Evolutionary conservation across 768 basidiomycete genomes (phyloP).

Genomic region (Tylopilus vinaceipallidus): DNA sequence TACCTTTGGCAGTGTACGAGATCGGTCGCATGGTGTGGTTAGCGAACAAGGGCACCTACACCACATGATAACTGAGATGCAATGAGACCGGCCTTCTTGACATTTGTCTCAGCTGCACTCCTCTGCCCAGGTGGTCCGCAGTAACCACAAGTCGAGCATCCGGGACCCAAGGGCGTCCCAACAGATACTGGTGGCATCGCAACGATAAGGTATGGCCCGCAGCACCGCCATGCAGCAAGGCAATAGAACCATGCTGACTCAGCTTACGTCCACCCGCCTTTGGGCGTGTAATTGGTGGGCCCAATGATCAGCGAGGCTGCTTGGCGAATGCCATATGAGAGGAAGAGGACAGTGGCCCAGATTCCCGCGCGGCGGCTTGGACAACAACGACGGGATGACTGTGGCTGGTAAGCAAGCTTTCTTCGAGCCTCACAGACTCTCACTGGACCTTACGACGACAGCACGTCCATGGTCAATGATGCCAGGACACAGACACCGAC

Average conservation of each 20-base stretch:
- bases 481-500: too few species aligned
- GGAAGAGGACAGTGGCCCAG: too few species aligned
- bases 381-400: too few species aligned
- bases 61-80: slow-evolving; percentile 53
- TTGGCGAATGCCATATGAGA: too few species aligned
- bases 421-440: too few species aligned
- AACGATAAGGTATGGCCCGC: neutral
- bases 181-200: slow-evolving; percentile 28
- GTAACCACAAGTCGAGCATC: slow-evolving; percentile 59
- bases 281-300: neutral
- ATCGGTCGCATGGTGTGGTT: neutral
- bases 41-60: slow-evolving; percentile 30
- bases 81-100: slow-evolving; percentile 47
- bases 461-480: too few species aligned
- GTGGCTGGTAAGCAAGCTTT: too few species aligned
- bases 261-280: too few species aligned
- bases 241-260: too few species aligned
- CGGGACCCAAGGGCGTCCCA: slow-evolving; percentile 25
- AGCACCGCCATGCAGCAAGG: neutral
- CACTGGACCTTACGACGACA: too few species aligned
- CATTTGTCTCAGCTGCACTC: slow-evolving; percentile 39
- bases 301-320: too few species aligned
- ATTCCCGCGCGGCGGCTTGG: too few species aligned
- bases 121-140: slow-evolving; percentile 56
- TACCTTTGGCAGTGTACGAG: slow-evolving; percentile 39